These are phyloP conservation scores for Colletotrichum australisinense DNA, from an alignment of 2,329 filamentous ascomycete genomes.

Conservation along the genomic window DNA sequence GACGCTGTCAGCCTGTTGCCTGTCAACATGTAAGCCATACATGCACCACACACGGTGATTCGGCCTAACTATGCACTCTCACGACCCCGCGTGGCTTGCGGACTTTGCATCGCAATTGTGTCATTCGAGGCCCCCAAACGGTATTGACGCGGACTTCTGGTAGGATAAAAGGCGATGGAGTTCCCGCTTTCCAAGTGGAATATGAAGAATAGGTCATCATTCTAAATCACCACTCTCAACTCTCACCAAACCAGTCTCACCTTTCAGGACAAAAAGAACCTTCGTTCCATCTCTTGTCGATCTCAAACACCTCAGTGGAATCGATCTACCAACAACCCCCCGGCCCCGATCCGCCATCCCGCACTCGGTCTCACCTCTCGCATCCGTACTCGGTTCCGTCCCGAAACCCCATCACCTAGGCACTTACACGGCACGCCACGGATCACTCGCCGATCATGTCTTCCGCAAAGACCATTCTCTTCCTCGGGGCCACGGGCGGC, in stretches of 20 bases:
- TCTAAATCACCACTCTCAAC: not conserved
- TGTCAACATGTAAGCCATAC: not conserved
- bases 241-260: not conserved
- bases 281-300: not conserved
- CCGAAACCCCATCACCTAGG: not conserved
- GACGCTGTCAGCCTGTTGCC: not conserved
- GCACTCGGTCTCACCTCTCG: conserved; percentile 8
- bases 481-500: conserved; percentile 66
- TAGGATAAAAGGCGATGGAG: not conserved
- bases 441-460: conserved; percentile 6
- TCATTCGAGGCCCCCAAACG: not conserved
- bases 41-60: not conserved
- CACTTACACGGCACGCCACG: not conserved
- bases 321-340: not conserved
- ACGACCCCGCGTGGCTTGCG: not conserved
- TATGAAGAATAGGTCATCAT: not conserved
- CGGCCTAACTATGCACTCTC: conserved; percentile 7
- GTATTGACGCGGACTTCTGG: not conserved
- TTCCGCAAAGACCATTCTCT: conserved; percentile 55
- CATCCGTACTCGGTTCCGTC: conserved; percentile 31
- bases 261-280: not conserved
- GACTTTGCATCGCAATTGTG: not conserved
- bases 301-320: not conserved
- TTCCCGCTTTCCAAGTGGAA: not conserved
- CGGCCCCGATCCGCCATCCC: not conserved